Evolutionary conservation across 306 rosid species (phyloP), one percentile per base, ranked within the genome.

Genomic region (Trifolium fragiferum): DNA sequence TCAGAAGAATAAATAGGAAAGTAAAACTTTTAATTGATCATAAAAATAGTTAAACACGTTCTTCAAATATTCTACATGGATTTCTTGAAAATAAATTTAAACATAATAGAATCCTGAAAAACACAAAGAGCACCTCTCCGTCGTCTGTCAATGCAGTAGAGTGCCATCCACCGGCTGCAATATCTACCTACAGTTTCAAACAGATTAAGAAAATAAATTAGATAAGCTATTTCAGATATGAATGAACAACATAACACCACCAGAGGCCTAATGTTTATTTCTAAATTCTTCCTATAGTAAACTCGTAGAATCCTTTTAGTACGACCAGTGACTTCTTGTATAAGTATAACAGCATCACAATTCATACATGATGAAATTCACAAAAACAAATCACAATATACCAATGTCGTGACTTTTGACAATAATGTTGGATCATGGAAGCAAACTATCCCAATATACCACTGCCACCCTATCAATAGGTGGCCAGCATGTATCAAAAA

Each of bases 161-260:
- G 82, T 92, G 99, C 99, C 99, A 95, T 70, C 99, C 99, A 80
- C 99, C 99, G 78, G 99, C 98, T 65, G 99, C 97, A 82, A 95
- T 92, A 76, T 90, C 99, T 78, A 95, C 92, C 99, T 95, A 58
- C 21, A 72, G 44, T 41, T 55, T 71, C 78, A 79, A 59, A 59
- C 58, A 72, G 54, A 38, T 15, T 8, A 61, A 75, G 12, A 21
- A 68, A 60, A 47, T 37, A 70, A 32, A 73, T 70, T 53, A 77
- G 75, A 46, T 13, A 79, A 51, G 65, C 62, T 41, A 65, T 63
- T 60, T 54, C 18, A 35, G 11, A 9, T 46, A 38, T 18, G 44
- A 37, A 55, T 37, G 60, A 55, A 41, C 21, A 18, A 43, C 32
- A n/a, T n/a, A n/a, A n/a, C n/a, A n/a, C n/a, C n/a, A n/a, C n/a